Evolutionary conservation across 352 stramenopile species (phyloP).

Genomic region (Phytophthora capsici): DNA sequence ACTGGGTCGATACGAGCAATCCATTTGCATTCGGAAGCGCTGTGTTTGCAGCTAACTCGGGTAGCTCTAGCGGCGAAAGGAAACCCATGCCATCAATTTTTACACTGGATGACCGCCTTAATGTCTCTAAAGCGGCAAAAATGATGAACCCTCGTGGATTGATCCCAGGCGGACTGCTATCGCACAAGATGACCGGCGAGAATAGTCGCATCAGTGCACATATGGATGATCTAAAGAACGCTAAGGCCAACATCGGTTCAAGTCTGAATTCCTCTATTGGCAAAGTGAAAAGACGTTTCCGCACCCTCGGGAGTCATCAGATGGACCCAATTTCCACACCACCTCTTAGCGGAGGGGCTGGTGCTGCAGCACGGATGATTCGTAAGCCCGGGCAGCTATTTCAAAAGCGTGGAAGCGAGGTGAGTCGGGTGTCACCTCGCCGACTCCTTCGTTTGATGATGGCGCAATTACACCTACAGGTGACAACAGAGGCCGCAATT

Average conservation of each 20-base stretch:
- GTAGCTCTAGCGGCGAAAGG: conserved; percentile 36
- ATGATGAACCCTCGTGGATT: conserved; percentile 58
- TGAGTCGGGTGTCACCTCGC: conserved; percentile 31
- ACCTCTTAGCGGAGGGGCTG: conserved; percentile 30
- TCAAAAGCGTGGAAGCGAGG: conserved; percentile 59
- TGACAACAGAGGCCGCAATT: conserved; percentile 23
- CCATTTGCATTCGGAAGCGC: conserved; percentile 39
- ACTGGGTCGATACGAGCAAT: conserved; percentile 53
- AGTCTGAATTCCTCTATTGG: conserved; percentile 74
- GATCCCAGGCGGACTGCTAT: conserved; percentile 44
- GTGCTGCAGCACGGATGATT: conserved; percentile 70
- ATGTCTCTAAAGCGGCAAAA: conserved; percentile 56
- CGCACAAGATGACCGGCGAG: conserved; percentile 37
- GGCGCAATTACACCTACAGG: conserved; percentile 27
- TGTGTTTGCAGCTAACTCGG: conserved; percentile 32
- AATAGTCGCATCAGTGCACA: conserved; percentile 35
- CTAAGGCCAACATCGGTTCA: conserved; percentile 76
- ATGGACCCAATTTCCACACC: conserved; percentile 44
- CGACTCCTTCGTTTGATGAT: conserved; percentile 39
- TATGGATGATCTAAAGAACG: conserved; percentile 79
- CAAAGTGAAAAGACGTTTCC: conserved; percentile 79
- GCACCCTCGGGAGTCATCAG: conserved; percentile 60
- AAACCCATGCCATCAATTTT: conserved; percentile 62
- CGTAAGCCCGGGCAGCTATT: conserved; percentile 71
- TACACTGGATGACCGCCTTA: conserved; percentile 66